Conservation (phyloP, 805 yeast genomes). For the Ogataea parapolymorpha region DNA sequence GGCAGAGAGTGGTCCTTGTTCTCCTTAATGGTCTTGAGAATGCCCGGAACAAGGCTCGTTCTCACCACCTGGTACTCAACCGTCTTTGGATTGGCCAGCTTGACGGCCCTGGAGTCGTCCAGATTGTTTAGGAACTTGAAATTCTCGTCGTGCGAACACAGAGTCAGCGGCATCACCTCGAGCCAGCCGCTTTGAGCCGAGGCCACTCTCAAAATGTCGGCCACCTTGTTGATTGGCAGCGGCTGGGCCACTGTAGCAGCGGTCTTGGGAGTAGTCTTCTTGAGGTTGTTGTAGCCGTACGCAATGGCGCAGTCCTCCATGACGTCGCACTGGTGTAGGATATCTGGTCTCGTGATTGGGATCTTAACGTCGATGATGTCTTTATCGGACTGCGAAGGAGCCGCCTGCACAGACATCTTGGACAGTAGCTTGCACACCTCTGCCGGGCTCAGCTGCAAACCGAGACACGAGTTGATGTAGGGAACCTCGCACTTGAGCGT, state of each 20-base stretch:
- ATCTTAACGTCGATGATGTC: conserved; percentile 62
- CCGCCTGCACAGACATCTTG: conserved; percentile 78
- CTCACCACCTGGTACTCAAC: conserved; percentile 96
- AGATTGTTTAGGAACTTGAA: conserved; percentile 73
- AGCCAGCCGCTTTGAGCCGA: conserved; percentile 94
- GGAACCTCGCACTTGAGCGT: conserved; percentile 67
- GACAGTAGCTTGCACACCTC: conserved; percentile 66
- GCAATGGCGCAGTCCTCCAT: conserved; percentile 98
- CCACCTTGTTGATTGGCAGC: conserved; percentile 83
- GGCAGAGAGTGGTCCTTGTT: conserved; percentile 95
- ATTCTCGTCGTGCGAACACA: conserved; percentile 96
- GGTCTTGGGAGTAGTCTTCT: conserved; percentile 72
- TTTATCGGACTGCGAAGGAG: conserved; percentile 43
- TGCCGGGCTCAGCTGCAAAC: conserved; percentile 66
- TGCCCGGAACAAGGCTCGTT: conserved; percentile 90
- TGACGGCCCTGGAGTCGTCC: conserved; percentile 79
- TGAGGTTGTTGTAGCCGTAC: conserved; percentile 88
- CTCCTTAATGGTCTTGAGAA: conserved; percentile 91
- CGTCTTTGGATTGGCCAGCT: conserved; percentile 94
- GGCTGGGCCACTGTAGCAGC: conserved; percentile 82
- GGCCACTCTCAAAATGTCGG: conserved; percentile 87
- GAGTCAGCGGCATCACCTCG: conserved; percentile 92
- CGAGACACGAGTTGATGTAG: conserved; percentile 90
- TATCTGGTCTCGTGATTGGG: conserved; percentile 95
- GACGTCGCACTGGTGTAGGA: conserved; percentile 94